phyloP scores from a whole-genome alignment of 768 basidiomycete genomes.

The Macrolepiota dolichaula region DNA sequence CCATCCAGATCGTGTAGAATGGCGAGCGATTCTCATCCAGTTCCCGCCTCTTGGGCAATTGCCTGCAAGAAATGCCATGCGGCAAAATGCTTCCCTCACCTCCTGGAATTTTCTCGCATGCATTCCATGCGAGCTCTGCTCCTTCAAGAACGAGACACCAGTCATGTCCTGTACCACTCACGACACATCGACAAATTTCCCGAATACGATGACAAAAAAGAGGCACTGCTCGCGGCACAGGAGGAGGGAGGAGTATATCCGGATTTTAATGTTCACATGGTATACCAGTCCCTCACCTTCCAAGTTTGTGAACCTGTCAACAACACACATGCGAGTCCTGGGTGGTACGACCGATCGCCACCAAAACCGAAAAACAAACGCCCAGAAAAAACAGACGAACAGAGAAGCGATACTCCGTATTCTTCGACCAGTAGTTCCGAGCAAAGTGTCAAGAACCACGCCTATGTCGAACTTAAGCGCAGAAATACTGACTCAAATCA shows the following conservation, averaged over 20 bases:
- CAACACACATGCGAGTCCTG: conserved; percentile 33
- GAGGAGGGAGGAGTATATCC: conserved; percentile 29
- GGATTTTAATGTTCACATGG: conserved; percentile 33
- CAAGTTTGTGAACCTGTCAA: conserved; percentile 45
- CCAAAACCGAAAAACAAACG: not conserved
- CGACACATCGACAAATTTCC: conserved; percentile 17
- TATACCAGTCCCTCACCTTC: conserved; percentile 46
- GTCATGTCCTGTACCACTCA: conserved; percentile 28
- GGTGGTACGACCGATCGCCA: conserved; percentile 56
- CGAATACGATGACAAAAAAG: conserved; percentile 3
- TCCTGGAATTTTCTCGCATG: conserved; percentile 26
- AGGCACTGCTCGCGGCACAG: conserved; percentile 19
- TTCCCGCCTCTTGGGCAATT: conserved; percentile 20
- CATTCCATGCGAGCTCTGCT: conserved; percentile 39
- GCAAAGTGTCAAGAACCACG: conserved; percentile 1
- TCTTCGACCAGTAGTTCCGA: not conserved
- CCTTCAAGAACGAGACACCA: conserved; percentile 20
- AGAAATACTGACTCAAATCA: not conserved
- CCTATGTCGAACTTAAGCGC: conserved; percentile 7
- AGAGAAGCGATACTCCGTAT: not conserved
- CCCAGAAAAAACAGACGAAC: not conserved
- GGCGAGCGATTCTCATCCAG: not conserved
- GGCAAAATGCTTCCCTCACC: conserved; percentile 35
- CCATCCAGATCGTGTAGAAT: not conserved
- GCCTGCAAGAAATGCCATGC: conserved; percentile 39